phyloP scores from a whole-genome alignment of 2,329 filamentous ascomycete species.

The Xylaria sp. region DNA sequence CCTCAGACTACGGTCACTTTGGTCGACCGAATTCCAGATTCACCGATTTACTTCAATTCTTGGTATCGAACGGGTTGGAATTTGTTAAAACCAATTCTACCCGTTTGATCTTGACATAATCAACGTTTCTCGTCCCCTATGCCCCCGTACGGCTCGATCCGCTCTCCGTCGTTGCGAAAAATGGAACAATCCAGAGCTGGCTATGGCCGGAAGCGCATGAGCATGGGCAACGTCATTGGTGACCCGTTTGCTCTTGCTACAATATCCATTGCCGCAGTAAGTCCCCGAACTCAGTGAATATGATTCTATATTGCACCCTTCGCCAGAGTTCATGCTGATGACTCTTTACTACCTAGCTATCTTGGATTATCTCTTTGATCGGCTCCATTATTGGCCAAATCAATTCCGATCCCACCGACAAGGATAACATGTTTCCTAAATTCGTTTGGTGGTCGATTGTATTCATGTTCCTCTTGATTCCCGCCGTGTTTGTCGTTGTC shows the following conservation, averaged over 20 bases:
- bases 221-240: conserved; percentile 88
- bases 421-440: conserved; percentile 70
- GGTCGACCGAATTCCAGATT: conserved; percentile 14
- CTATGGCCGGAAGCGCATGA: conserved; percentile 71
- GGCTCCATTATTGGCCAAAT: conserved; percentile 79
- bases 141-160: conserved; percentile 78
- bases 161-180: conserved; percentile 81
- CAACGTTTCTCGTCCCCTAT: conserved; percentile 62
- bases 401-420: conserved; percentile 56
- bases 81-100: conserved; percentile 26
- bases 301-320: conserved; percentile 14
- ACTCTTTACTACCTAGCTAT: conserved; percentile 70
- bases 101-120: conserved; percentile 35
- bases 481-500: conserved; percentile 83
- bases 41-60: conserved; percentile 20
- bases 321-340: conserved; percentile 3
- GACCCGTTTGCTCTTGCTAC: conserved; percentile 97
- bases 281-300: conserved; percentile 53
- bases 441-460: conserved; percentile 93
- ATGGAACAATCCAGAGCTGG: conserved; percentile 76
- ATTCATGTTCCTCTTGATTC: conserved; percentile 85
- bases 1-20: conserved; percentile 29
- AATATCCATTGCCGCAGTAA: conserved; percentile 88
- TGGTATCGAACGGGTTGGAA: conserved; percentile 31
- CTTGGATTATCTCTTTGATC: conserved; percentile 94